phyloP scores from a whole-genome alignment of 192 early-diverging fungal species.

The Radiomyces spectabilis region DNA sequence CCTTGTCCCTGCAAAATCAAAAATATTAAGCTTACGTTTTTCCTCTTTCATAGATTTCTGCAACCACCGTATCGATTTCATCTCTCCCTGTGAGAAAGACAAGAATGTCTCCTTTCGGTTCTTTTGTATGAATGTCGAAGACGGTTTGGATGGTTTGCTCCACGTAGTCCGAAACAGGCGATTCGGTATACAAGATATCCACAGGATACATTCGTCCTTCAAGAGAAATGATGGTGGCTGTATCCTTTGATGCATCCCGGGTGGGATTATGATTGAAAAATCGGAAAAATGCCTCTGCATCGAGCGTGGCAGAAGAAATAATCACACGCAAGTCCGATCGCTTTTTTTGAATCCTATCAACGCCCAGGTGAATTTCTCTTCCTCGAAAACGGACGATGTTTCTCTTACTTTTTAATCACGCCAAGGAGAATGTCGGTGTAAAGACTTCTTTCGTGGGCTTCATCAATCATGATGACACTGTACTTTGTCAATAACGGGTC shows the following conservation, averaged over 20 bases:
- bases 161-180: constrained; percentile 60
- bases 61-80: constrained; percentile 64
- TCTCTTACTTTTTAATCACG: constrained; percentile 65
- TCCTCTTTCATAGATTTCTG: constrained; percentile 47
- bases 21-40: constrained; percentile 29
- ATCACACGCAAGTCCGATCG: constrained; percentile 65
- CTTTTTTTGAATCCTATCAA: constrained; percentile 57
- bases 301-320: constrained; percentile 78
- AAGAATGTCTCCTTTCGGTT: constrained; percentile 59
- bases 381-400: neutral
- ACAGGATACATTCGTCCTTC: constrained; percentile 72
- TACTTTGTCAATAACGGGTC: constrained; percentile 69
- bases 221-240: constrained; percentile 59
- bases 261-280: constrained; percentile 61
- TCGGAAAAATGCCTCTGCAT: constrained; percentile 60
- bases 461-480: constrained; percentile 75
- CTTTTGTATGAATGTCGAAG: constrained; percentile 65
- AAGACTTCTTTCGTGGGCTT: constrained; percentile 67
- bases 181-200: constrained; percentile 51
- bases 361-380: neutral
- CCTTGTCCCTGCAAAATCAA: too few species aligned
- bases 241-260: constrained; percentile 36
- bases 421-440: constrained; percentile 70
- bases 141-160: constrained; percentile 59
- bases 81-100: constrained; percentile 69